Base-by-base conservation (phyloP, 2,329 filamentous ascomycete species). In the Diaporthe amygdali region DNA sequence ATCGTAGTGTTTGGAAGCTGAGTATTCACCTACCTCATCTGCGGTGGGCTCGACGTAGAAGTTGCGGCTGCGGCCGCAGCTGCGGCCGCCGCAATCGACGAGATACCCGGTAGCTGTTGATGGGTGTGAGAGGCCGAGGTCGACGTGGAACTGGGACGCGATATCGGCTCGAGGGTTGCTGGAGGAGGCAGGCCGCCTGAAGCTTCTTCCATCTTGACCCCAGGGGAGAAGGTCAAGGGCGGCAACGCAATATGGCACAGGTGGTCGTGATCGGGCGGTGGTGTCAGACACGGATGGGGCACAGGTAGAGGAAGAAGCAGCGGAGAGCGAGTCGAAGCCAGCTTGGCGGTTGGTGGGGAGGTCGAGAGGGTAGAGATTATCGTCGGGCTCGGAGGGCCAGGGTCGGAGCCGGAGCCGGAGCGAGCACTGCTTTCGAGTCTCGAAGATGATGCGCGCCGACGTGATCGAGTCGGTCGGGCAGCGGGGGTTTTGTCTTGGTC, bases 111-210 rank as follows among this genome's bases (percentile, higher is more conserved):
- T 47, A 88, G 78, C 51, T 88, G 86, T 32, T 73, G 67, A 9
- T 64, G 66, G 20, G 82, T 81, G 70, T 83, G 77, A 20, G 84
- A 84, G 22, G 81, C 82, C 25, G 83, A 81, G 1, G 85, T 84
- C 4, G 87, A 86, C 3, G 84, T 84, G 39, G 87, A 87, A 75
- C 82, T 84, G 27, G 85, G 85, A 74, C 84, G 82, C 37, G 87
- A 87, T 71, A 87, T 84, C 22, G 84, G 81, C 73, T 89, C 87
- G 51, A 84, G 77, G 12, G 79, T 78, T 44, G 79, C 73, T 55
- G 82, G 80, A 46, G 81, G 77, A 49, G 82, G 78, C 54, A 84
- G 77, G 59, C 81, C 68, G 83, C 82, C 39, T 80, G 74, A 70
- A 22, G 34, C 70, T 22, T 59, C 67, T 66, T 73, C 72, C 82